These are phyloP conservation scores for Climacium dendroides DNA, from an alignment of 225 moss, liverwort and hornwort genomes.

Conservation along the genomic window DNA sequence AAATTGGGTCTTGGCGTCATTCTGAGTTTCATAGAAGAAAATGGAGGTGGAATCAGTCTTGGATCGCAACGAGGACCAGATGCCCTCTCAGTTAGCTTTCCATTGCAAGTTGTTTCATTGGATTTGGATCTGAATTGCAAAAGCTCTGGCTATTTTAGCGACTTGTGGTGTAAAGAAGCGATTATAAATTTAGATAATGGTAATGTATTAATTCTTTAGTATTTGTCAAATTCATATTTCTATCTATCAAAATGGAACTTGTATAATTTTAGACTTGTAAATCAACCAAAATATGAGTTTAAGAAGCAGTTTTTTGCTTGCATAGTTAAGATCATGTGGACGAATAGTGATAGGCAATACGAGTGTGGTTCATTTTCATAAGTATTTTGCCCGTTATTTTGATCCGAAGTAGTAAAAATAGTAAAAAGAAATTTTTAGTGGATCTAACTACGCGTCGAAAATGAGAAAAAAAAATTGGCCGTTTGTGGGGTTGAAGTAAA, in stretches of 20 bases:
- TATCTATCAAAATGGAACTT: background rate
- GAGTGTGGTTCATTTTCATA: background rate
- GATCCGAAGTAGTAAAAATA: background rate
- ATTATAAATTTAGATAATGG: background rate
- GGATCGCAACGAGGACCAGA: background rate
- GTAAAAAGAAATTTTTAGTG: background rate
- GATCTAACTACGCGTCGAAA: background rate
- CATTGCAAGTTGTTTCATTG: background rate
- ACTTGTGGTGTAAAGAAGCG: background rate
- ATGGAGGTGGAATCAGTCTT: background rate
- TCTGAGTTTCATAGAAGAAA: background rate
- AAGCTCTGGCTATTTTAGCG: background rate
- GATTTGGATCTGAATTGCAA: background rate
- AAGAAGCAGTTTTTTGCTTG: background rate
- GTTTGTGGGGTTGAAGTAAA: too few species aligned
- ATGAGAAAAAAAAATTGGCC: background rate
- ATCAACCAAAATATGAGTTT: background rate
- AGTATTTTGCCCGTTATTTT: background rate
- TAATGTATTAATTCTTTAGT: too few species aligned
- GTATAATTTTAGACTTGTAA: background rate
- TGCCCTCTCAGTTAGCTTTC: background rate
- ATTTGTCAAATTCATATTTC: background rate
- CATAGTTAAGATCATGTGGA: background rate
- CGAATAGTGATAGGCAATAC: background rate
- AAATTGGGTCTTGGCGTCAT: background rate